These are phyloP conservation scores for Castanopsis chinensis DNA, from an alignment of 306 rosid species.

Conservation along the genomic window DNA sequence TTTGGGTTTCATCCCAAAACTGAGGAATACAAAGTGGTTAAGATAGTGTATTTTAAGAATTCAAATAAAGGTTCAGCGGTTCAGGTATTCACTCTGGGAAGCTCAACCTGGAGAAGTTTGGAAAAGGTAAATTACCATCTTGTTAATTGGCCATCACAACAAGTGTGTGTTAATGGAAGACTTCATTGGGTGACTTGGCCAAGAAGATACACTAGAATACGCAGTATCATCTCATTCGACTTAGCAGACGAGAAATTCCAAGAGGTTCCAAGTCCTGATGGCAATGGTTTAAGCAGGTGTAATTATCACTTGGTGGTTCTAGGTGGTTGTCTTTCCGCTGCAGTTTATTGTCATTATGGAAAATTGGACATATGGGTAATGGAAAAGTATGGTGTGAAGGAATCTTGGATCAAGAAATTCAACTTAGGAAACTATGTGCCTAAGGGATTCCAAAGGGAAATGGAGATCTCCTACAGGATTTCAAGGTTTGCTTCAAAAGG, in stretches of 20 bases:
- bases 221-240: conserved; percentile 40
- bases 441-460: conserved; percentile 20
- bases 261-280: conserved; percentile 28
- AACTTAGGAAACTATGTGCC: conserved; percentile 30
- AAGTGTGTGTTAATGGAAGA: conserved; percentile 38
- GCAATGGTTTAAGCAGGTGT: conserved; percentile 11
- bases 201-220: conserved; percentile 12
- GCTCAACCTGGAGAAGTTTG: conserved; percentile 41
- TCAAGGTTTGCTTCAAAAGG: conserved; percentile 13
- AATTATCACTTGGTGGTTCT: conserved; percentile 33
- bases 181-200: conserved; percentile 47
- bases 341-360: conserved; percentile 16
- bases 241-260: conserved; percentile 36
- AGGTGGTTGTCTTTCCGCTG: conserved; percentile 41
- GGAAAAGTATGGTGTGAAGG: conserved; percentile 38
- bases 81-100: conserved; percentile 33
- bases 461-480: conserved; percentile 9
- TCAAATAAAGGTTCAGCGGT: conserved; percentile 18
- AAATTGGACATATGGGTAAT: conserved; percentile 50
- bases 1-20: conserved; percentile 34
- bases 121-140: conserved; percentile 24
- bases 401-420: conserved; percentile 35
- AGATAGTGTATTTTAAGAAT: conserved; percentile 22
- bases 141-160: conserved; percentile 31
- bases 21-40: conserved; percentile 37